Percentiles rank a stretch among this genome's conserved stretches.
These are phyloP conservation scores for Isabelozyma gotoi DNA, from an alignment of 805 yeast genomes.

Conservation along the genomic window DNA sequence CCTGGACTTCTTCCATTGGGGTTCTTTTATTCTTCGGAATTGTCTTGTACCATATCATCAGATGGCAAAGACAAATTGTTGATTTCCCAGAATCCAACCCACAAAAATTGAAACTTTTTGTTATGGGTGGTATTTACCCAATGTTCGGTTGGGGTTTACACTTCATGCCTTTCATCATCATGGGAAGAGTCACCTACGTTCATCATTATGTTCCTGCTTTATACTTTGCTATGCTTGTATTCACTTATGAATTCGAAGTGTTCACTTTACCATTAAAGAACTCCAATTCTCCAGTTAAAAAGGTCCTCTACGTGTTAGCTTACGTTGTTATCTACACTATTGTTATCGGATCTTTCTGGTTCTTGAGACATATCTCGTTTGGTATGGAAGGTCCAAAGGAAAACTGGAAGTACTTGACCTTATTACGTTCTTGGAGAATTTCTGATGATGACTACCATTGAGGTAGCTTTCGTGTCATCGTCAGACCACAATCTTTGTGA, in stretches of 20 bases:
- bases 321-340: conserved; percentile 28
- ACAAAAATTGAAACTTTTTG: conserved; percentile 48
- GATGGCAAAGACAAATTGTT: conserved; percentile 73
- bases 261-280: conserved; percentile 28
- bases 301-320: conserved; percentile 19
- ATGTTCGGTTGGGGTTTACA: conserved; percentile 90
- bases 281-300: conserved; percentile 11
- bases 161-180: conserved; percentile 81
- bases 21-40: conserved; percentile 53
- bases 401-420: conserved; percentile 38
- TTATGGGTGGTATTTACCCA: conserved; percentile 79
- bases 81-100: conserved; percentile 48
- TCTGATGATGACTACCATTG: conserved; percentile 33
- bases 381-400: conserved; percentile 47
- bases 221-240: conserved; percentile 85
- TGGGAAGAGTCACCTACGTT: conserved; percentile 96
- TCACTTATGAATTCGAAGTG: conserved; percentile 58
- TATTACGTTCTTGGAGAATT: conserved; percentile 42
- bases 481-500: no score
- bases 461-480: no score
- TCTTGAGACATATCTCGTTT: conserved; percentile 39
- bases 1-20: conserved; percentile 68
- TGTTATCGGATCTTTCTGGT: conserved; percentile 42
- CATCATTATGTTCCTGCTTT: conserved; percentile 96
- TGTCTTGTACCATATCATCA: conserved; percentile 37